A percentile compares a stretch with the other conserved stretches of the same genome.
Evolutionary conservation across 176 grass and related monocot genomes (phyloP).

Genomic region (Aegilops sharonensis): DNA sequence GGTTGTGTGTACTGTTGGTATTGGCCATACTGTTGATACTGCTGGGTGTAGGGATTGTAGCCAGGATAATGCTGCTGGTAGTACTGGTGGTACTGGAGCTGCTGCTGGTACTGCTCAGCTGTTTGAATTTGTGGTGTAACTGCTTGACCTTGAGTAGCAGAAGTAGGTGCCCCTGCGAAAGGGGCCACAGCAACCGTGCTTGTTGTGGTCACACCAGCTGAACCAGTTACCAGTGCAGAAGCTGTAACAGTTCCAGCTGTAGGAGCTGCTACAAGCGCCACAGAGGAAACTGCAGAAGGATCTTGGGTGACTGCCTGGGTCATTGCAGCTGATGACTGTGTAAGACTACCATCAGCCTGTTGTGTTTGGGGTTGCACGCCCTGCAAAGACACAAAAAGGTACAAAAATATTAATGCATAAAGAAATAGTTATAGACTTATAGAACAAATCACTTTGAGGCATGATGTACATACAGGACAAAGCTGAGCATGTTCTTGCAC

Average conservation of each 20-base stretch:
- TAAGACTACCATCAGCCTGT: conserved; percentile 44
- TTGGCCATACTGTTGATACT: conserved; percentile 75
- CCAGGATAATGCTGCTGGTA: conserved; percentile 87
- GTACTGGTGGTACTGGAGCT: conserved; percentile 65
- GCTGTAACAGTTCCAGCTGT: conserved; percentile 21
- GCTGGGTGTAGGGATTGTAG: conserved; percentile 70
- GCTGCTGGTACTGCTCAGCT: conserved; percentile 82
- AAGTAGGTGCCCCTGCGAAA: conserved; percentile 32
- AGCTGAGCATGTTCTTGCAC: conserved; percentile 96
- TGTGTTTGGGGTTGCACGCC: conserved; percentile 71
- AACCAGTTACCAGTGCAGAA: conserved; percentile 25
- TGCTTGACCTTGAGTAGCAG: conserved; percentile 47
- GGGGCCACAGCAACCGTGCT: conserved; percentile 6
- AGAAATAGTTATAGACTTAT: neutral
- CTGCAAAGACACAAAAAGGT: conserved; percentile 36
- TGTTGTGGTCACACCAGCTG: conserved; percentile 28
- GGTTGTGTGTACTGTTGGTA: conserved; percentile 73
- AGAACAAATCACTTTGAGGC: neutral
- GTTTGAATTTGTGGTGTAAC: conserved; percentile 42
- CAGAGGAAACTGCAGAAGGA: conserved; percentile 36
- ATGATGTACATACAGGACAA: conserved; percentile 67
- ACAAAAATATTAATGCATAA: conserved; percentile 12
- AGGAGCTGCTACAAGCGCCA: conserved; percentile 30
- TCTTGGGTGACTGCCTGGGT: conserved; percentile 52
- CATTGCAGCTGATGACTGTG: conserved; percentile 25